phyloP scores from a whole-genome alignment of 2,329 filamentous ascomycete species.

The Alternaria brassicicola region DNA sequence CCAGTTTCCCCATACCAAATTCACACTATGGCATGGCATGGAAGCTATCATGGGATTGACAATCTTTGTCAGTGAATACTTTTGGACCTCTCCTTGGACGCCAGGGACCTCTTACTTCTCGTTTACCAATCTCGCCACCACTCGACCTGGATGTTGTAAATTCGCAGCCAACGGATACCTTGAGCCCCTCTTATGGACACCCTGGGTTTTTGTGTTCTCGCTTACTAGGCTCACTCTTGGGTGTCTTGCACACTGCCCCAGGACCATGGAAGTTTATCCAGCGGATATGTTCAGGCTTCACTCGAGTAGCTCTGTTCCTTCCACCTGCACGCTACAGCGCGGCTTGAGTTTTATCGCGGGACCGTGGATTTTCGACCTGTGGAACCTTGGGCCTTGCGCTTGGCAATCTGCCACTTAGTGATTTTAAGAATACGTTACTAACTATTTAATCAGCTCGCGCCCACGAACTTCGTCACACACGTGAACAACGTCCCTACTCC shows the following conservation, averaged over 20 bases:
- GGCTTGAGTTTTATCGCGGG: neutral
- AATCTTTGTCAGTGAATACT: no score
- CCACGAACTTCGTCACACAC: constrained; percentile 96
- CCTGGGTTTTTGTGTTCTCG: neutral
- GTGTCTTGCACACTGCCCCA: neutral
- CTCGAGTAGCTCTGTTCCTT: constrained; percentile 6
- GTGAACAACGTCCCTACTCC: constrained; percentile 89
- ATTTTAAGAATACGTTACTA: neutral
- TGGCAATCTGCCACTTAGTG: neutral
- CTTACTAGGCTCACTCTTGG: neutral
- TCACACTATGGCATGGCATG: no score
- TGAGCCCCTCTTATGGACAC: neutral
- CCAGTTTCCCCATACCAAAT: no score
- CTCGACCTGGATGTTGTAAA: no score
- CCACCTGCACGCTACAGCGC: neutral
- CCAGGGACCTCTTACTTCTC: no score
- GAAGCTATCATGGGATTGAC: no score
- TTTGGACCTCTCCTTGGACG: no score
- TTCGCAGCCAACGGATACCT: no score
- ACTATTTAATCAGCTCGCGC: constrained; percentile 72
- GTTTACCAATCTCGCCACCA: no score
- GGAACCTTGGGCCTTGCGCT: neutral
- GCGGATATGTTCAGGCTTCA: neutral
- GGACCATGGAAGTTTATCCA: neutral
- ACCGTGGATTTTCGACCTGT: neutral